Conservation (phyloP, 208 protist genomes). For the Herpetomonas samuelpessoai region DNA sequence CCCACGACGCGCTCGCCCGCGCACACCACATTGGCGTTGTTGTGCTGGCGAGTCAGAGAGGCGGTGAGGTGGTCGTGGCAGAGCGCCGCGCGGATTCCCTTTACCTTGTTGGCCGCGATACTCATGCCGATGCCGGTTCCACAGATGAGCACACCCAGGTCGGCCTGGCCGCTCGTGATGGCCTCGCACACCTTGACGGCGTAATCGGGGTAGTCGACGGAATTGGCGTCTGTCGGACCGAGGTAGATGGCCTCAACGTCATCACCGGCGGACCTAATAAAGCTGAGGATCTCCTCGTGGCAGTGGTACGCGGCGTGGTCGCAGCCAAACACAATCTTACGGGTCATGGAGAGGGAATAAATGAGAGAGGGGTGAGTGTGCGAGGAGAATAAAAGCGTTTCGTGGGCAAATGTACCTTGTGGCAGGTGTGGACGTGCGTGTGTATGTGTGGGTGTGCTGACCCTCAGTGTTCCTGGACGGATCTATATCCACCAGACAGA, state of each 20-base stretch:
- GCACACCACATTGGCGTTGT: conserved; percentile 93
- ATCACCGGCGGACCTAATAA: conserved; percentile 39
- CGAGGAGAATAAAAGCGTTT: no score
- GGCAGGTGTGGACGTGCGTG: not conserved
- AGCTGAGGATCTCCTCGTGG: conserved; percentile 61
- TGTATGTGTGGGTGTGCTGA: conserved; percentile 1
- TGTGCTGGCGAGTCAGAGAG: conserved; percentile 82
- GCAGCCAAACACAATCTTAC: conserved; percentile 77
- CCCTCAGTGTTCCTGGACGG: no score
- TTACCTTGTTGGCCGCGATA: conserved; percentile 95
- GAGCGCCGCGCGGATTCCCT: conserved; percentile 90
- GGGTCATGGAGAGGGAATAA: conserved; percentile 27
- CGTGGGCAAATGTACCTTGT: no score
- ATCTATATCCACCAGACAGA: no score
- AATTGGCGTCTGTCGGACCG: conserved; percentile 38
- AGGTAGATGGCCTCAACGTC: conserved; percentile 76
- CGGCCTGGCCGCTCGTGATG: conserved; percentile 57
- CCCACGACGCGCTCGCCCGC: conserved; percentile 84
- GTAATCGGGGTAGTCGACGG: conserved; percentile 94
- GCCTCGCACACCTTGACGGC: conserved; percentile 60
- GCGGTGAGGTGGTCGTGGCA: conserved; percentile 93
- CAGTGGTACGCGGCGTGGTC: conserved; percentile 83
- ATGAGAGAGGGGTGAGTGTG: not conserved
- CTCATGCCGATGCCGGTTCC: conserved; percentile 95
- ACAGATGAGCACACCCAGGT: conserved; percentile 88